phyloP scores from a whole-genome alignment of 1,284 basidiomycete genomes.

The Xerocomus cyaneibrunnescens region DNA sequence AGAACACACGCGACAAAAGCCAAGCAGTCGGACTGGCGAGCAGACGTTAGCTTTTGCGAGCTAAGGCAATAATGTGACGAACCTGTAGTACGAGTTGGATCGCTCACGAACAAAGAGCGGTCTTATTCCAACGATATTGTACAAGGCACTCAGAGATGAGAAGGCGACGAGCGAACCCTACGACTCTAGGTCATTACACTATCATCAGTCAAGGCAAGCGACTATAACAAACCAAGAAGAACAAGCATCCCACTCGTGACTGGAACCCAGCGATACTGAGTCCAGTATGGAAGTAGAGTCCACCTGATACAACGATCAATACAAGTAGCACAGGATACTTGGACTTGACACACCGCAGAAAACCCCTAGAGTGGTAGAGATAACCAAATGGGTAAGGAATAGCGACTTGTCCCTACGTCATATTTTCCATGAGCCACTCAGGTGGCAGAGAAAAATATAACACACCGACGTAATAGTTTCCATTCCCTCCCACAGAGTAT shows the following conservation, averaged over 20 bases:
- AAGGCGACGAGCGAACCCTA: constrained; percentile 86
- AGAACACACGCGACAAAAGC: constrained; percentile 80
- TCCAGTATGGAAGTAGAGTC: constrained; percentile 79
- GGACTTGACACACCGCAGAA: constrained; percentile 59
- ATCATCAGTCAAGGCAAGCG: background rate
- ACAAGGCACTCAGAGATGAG: constrained; percentile 82
- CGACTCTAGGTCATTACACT: constrained; percentile 1
- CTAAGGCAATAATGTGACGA: constrained; percentile 7
- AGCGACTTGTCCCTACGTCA: constrained; percentile 70
- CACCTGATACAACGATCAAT: constrained; percentile 48
- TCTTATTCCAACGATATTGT: constrained; percentile 80
- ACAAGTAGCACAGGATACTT: background rate
- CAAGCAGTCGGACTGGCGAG: constrained; percentile 72
- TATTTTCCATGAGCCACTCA: background rate
- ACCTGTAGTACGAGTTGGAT: constrained; percentile 78
- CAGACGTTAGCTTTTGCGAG: constrained; percentile 8
- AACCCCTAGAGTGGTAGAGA: constrained; percentile 73
- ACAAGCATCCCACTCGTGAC: constrained; percentile 84
- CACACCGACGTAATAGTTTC: constrained; percentile 72
- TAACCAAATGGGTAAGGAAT: constrained; percentile 72
- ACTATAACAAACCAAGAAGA: constrained; percentile 72
- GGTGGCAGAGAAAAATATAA: background rate
- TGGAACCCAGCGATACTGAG: constrained; percentile 89
- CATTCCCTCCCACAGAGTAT: constrained; percentile 78
- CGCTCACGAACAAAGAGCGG: constrained; percentile 86